phyloP scores from a whole-genome alignment of 176 grass and related monocot species.

The Pontederia paniculata region DNA sequence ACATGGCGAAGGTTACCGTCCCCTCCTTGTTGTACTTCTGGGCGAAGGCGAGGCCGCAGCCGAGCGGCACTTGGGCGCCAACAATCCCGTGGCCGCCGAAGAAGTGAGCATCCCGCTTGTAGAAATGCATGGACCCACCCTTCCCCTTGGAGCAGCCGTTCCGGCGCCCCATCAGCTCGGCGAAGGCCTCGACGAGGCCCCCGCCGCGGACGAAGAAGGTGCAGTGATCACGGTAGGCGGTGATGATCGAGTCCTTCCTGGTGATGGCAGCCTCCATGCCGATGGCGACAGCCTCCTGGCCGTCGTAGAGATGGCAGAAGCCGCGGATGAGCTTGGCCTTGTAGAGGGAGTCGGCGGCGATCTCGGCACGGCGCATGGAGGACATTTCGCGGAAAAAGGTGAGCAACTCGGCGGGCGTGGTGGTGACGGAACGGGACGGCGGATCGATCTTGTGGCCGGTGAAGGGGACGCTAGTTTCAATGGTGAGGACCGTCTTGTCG shows the following conservation, averaged over 20 bases:
- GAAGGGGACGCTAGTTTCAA: constrained; percentile 67
- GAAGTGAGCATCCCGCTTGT: constrained; percentile 71
- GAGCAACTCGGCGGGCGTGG: constrained; percentile 33
- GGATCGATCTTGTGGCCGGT: constrained; percentile 39
- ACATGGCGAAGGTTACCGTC: constrained; percentile 62
- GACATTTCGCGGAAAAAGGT: constrained; percentile 58
- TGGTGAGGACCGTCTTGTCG: constrained; percentile 24
- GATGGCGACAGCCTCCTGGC: constrained; percentile 65
- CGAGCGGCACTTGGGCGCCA: constrained; percentile 73
- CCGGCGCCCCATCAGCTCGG: constrained; percentile 79
- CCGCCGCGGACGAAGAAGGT: constrained; percentile 62
- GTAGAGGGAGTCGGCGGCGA: constrained; percentile 91
- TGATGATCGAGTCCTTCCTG: constrained; percentile 66
- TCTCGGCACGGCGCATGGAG: constrained; percentile 67
- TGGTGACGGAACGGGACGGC: constrained; percentile 23
- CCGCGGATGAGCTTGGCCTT: constrained; percentile 94
- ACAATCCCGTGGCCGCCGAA: constrained; percentile 87
- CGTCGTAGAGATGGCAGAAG: constrained; percentile 98
- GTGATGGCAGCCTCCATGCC: constrained; percentile 68
- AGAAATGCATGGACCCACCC: constrained; percentile 91
- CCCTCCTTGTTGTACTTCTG: constrained; percentile 69
- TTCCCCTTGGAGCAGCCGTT: constrained; percentile 63
- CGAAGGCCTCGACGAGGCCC: constrained; percentile 35
- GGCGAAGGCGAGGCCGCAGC: constrained; percentile 68
- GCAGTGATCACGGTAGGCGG: constrained; percentile 95